Base-by-base conservation (phyloP, 2,329 filamentous ascomycete genomes). In the Chalaropsis thielavioides region DNA sequence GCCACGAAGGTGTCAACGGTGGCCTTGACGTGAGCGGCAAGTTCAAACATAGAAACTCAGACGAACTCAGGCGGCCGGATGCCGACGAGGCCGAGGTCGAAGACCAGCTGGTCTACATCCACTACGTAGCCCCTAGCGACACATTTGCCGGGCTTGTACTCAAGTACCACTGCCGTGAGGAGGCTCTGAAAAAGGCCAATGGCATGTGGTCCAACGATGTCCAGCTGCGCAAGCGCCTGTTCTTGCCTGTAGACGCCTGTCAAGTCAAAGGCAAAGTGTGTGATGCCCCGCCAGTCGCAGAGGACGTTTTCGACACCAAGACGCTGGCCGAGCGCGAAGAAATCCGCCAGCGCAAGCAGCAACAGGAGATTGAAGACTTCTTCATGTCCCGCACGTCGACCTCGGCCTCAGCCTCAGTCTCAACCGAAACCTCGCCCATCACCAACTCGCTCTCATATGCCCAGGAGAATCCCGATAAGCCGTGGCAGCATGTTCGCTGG, bases 131-230 rank as follows among this genome's bases (percentile, higher is more conserved):
- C 70, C 83, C 86, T 15, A 83, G 83, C 56, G 94, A 99, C 75
- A 97, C 91, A 1, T 85, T 97, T 70, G 91, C 92, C 1, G 92
- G 94, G 2, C 85, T 99, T 62, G 88, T 94, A 63, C 86, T 99
- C 69, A 89, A 87, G 70, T 99, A 95, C 75, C 87, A 89, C 70
- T 97, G 92, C 73, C 84, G 89, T 68, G 85, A 91, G 65, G 87
- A 92, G 60, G 82, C 88, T 1, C 86, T 99, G 69, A 83, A 90
- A 66, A 94, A 89, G 73, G 86, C 90, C 46, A 99, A 99, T 73
- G 85, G 94, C 11, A 85, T 99, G 71, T 99, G 94, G 94, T 90
- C 91, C 6, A 90, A 91, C 68, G 94, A 97, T 72, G 87, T 97
- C 43, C 92, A 96, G 73, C 84, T 86, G 60, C 85, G 92, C 67